Base-by-base conservation (phyloP, 1,284 basidiomycete species). In the Thecaphora thlaspeos region DNA sequence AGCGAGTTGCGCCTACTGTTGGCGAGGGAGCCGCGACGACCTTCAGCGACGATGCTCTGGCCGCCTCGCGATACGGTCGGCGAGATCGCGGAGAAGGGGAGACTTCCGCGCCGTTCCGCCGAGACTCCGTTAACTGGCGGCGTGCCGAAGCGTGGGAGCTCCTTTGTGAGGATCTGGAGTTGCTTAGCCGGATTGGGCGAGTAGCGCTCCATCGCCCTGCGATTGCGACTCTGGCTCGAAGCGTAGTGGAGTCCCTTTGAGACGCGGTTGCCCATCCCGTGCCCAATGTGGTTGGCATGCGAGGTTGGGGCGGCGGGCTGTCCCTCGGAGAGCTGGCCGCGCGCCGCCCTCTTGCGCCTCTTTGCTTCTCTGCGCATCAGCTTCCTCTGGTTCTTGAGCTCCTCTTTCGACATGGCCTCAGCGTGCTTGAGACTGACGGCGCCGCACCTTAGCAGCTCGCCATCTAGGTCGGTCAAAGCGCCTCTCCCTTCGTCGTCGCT, bases 191-290 rank as follows among this genome's bases (percentile, higher is more conserved):
- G 52, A 38, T 68, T 57, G 1, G 71, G 71, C 38, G 71, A 71
- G 51, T 67, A 74, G 17, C 58, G 55, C 19, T 67, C 71, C 66
- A 74, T 73, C 2, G 72, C 72, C 19, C 72, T 57, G 11, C 67
- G 70, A 41, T 68, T 71, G 34, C 72, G 62, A 39, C 60, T 64
- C 46, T 55, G 44, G 43, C 61, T 70, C 9, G 61, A 50, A 12
- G 61, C 71, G 40, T 73, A 73, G 30, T 60, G 52, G 22, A 74
- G 48, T n/a, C 67, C 63, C n/a, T 61, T 57, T 4, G 59, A 59
- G 26, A 73, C 63, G 12, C 56, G 59, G 12, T 52, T 39, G 9
- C 61, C 56, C 5, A 72, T 50, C 23, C 39, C 43, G 41, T 65
- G 56, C 21, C 56, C 45, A n/a, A 62, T 50, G 41, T 62, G 50